Base-by-base conservation (phyloP, 2,329 filamentous ascomycete genomes). In the Emmonsiellopsis sp. region DNA sequence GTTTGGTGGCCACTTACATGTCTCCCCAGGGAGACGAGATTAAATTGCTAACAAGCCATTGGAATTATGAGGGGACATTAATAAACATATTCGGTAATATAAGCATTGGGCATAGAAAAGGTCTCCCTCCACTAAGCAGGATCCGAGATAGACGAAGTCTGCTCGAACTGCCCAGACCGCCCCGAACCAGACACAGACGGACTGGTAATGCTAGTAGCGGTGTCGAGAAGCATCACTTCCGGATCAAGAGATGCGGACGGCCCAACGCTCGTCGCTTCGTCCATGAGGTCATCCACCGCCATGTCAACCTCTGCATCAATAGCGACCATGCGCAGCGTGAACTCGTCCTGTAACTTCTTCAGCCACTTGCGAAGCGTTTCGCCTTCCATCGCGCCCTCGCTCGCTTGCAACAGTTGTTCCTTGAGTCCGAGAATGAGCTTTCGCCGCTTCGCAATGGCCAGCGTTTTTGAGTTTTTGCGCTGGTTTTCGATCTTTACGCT, bases 361-460 rank as follows among this genome's bases (percentile, higher is more conserved):
- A 93, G 68, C 77, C 87, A 90, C 44, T 71, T 73, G 17, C 74
- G 71, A 33, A 95, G 70, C 0, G 81, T 75, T 2, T 78, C 76
- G 0, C 84, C 81, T 34, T 85, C 76, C 75, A 91, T 84, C 0
- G 73, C 75, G 0, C 85, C 84, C 13, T 82, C 75, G 1, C 76
- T 72, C 0, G 86, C 85, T 55, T 93, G 86, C 10, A 80, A 65
- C 31, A 96, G 73, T 45, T 87, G 83, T 59, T 90, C 88, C 47
- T 82, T 80, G 10, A 95, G 69, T 34, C 82, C 83, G 6, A 93
- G 72, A 1, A 95, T 77, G 10, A 95, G 69, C 56, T 86, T 91
- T 27, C 89, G 76, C 36, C 84, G 80, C n/a, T 79, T 77, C 7
- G 81, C 74, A 21, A 84, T 69, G 5, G 81, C 77, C 11, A 82